These are phyloP conservation scores for Lanmaoa rubissima DNA, from an alignment of 768 basidiomycete species.

Conservation along the genomic window DNA sequence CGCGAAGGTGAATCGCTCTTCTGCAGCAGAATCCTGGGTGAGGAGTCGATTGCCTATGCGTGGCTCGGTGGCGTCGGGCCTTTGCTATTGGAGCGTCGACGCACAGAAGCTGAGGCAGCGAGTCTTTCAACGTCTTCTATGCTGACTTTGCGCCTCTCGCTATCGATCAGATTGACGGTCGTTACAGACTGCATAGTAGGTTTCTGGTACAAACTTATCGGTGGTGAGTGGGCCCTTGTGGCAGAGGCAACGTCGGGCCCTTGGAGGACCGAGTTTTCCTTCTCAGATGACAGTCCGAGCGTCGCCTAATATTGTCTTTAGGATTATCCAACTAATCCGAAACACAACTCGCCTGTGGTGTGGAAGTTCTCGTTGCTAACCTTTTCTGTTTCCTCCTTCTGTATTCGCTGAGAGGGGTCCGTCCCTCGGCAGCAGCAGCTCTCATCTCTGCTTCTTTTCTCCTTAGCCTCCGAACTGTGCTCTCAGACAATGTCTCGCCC, in stretches of 20 bases:
- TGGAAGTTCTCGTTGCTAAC: background rate
- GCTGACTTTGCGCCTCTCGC: conserved; percentile 1
- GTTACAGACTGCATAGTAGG: background rate
- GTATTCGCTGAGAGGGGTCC: conserved; percentile 22
- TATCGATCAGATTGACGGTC: background rate
- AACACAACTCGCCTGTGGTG: conserved; percentile 10
- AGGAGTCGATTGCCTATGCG: background rate
- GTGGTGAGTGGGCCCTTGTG: background rate
- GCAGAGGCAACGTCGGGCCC: background rate
- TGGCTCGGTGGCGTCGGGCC: background rate
- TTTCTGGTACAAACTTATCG: background rate
- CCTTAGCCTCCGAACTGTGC: conserved; percentile 25
- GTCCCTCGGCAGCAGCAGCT: conserved; percentile 22
- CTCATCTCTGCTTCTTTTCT: conserved; percentile 22
- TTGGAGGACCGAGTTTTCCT: background rate
- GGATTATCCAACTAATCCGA: background rate
- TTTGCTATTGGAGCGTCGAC: background rate
- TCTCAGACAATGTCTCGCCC: conserved; percentile 24
- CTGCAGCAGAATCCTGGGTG: background rate
- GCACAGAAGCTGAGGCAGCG: conserved; percentile 7
- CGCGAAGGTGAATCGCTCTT: background rate
- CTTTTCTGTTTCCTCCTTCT: conserved; percentile 22
- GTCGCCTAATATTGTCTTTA: background rate
- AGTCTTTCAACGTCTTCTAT: conserved; percentile 18
- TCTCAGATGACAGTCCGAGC: background rate